phyloP scores from a whole-genome alignment of 768 basidiomycete species.

The Russula sp. region DNA sequence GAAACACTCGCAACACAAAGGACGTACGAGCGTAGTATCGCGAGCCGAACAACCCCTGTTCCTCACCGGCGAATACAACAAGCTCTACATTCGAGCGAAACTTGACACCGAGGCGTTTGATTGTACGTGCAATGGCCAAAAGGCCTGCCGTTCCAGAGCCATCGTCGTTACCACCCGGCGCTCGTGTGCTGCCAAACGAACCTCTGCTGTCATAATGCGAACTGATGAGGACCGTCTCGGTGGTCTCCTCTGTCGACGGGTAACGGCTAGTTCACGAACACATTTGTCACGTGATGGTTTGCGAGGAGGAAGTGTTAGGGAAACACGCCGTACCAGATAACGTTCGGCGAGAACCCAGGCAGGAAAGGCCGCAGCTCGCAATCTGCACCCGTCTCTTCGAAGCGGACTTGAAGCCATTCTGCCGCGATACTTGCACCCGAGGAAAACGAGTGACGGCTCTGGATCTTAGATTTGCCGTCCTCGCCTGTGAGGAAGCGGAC shows the following conservation, averaged over 20 bases:
- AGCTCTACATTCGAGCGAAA: conserved; percentile 77
- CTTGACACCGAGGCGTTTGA: conserved; percentile 53
- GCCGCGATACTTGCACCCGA: conserved; percentile 59
- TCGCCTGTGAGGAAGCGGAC: conserved; percentile 84
- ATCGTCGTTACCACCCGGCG: conserved; percentile 60
- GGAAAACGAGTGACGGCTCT: conserved; percentile 78
- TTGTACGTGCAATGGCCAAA: conserved; percentile 73
- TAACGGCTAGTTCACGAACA: conserved; percentile 44
- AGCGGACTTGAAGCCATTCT: conserved; percentile 61
- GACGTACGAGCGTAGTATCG: conserved; percentile 69
- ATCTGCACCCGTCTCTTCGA: conserved; percentile 68
- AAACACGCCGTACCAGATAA: conserved; percentile 56
- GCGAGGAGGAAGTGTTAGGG: background rate
- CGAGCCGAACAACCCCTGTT: conserved; percentile 81
- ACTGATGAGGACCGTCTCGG: conserved; percentile 62
- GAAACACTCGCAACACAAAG: background rate
- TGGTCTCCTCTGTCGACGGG: conserved; percentile 44
- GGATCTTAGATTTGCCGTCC: conserved; percentile 59
- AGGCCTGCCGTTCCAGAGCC: conserved; percentile 61
- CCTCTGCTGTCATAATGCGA: conserved; percentile 92
- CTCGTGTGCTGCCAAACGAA: conserved; percentile 69
- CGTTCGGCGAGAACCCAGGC: conserved; percentile 74
- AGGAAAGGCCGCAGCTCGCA: conserved; percentile 66
- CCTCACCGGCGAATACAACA: conserved; percentile 83
- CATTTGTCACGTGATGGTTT: background rate